Evolutionary conservation across 2,329 filamentous ascomycete species (phyloP).

Genomic region (Endocalyx cinctus): DNA sequence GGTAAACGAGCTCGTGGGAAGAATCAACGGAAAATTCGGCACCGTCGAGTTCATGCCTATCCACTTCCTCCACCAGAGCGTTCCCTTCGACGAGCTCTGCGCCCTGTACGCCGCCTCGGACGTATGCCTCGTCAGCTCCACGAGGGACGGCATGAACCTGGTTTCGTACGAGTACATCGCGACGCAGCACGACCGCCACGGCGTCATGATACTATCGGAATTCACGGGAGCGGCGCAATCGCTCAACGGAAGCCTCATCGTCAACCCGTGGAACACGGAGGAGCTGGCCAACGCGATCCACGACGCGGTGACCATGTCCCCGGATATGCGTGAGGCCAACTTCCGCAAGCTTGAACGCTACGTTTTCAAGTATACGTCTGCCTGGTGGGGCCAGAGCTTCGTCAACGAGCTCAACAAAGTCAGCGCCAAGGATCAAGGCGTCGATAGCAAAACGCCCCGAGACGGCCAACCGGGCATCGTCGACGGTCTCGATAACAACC

Average conservation of each 20-base stretch:
- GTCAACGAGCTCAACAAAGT: slow-evolving; percentile 72
- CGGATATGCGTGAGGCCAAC: slow-evolving; percentile 80
- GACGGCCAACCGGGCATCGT: slow-evolving; percentile 13
- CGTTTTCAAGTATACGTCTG: slow-evolving; percentile 94
- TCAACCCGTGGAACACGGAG: slow-evolving; percentile 98
- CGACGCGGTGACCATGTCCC: slow-evolving; percentile 93
- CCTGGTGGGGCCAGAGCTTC: slow-evolving; percentile 95
- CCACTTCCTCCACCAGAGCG: slow-evolving; percentile 95
- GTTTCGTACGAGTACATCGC: slow-evolving; percentile 99
- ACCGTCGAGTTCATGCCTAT: slow-evolving; percentile 99
- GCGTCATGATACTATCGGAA: slow-evolving; percentile 91
- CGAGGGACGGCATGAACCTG: slow-evolving; percentile 98
- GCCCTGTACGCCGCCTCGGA: slow-evolving; percentile 91
- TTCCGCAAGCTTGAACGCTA: slow-evolving; percentile 92
- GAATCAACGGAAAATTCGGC: slow-evolving; percentile 96
- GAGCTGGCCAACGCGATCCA: slow-evolving; percentile 90
- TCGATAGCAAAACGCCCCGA: slow-evolving; percentile 15
- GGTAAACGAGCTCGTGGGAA: slow-evolving; percentile 92
- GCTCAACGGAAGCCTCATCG: slow-evolving; percentile 86
- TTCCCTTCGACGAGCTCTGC: slow-evolving; percentile 90
- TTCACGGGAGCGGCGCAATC: slow-evolving; percentile 95
- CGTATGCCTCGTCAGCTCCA: slow-evolving; percentile 87
- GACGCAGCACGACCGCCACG: slow-evolving; percentile 83
- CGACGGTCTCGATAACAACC: slow-evolving; percentile 18
- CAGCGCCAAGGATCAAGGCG: slow-evolving; percentile 20